Evolutionary conservation across 2,329 filamentous ascomycete species (phyloP).

Genomic region (Shiraia bambusicola): DNA sequence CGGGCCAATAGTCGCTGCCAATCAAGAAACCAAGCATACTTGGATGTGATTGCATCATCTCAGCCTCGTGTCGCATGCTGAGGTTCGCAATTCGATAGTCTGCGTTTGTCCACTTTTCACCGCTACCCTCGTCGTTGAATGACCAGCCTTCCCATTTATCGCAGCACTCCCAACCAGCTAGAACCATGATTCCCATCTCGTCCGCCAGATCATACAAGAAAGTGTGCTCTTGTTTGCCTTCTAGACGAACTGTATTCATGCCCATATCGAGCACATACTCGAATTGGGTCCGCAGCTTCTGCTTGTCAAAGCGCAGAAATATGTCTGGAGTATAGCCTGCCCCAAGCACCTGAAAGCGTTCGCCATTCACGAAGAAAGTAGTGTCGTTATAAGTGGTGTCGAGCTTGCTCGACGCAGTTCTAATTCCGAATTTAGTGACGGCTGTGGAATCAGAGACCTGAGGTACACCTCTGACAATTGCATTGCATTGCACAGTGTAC

Average conservation of each 20-base stretch:
- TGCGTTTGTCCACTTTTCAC: slow-evolving; percentile 51
- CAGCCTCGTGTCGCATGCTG: slow-evolving; percentile 61
- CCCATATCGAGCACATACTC: slow-evolving; percentile 61
- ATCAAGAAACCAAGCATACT: slow-evolving; percentile 60
- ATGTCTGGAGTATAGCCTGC: slow-evolving; percentile 63
- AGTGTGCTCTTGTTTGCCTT: slow-evolving; percentile 66
- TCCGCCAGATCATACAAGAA: slow-evolving; percentile 62
- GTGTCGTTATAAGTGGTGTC: slow-evolving; percentile 56
- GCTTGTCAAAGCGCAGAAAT: slow-evolving; percentile 59
- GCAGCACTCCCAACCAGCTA: slow-evolving; percentile 67
- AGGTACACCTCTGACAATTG: slow-evolving; percentile 14
- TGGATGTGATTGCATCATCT: slow-evolving; percentile 62
- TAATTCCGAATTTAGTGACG: slow-evolving; percentile 53
- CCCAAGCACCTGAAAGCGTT: slow-evolving; percentile 62
- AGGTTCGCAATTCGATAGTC: slow-evolving; percentile 59
- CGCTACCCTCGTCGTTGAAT: slow-evolving; percentile 58
- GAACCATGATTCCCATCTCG: slow-evolving; percentile 60
- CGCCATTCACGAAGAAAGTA: slow-evolving; percentile 57
- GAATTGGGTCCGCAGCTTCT: slow-evolving; percentile 53
- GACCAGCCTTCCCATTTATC: slow-evolving; percentile 68
- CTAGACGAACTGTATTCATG: slow-evolving; percentile 63
- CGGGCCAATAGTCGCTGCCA: slow-evolving; percentile 65
- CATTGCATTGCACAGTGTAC: slow-evolving; percentile 45
- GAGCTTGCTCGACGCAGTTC: slow-evolving; percentile 55
- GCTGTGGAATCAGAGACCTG: slow-evolving; percentile 40